Evolutionary conservation across 202 grass and related monocot genomes (phyloP), one percentile per base, ranked within the genome.

Genomic region (Zizania palustris): DNA sequence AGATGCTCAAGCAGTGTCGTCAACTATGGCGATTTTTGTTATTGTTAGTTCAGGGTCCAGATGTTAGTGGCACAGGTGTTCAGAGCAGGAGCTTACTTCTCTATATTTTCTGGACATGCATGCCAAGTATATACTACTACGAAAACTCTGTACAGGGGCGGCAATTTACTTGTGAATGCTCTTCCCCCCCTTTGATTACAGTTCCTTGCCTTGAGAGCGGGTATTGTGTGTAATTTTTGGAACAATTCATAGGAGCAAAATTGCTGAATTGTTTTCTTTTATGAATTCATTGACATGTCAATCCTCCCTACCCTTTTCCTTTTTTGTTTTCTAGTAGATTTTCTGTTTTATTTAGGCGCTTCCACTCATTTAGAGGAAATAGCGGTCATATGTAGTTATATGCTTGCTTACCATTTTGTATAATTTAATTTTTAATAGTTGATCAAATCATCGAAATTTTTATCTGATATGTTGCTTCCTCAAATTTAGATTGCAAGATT

Each of bases 51-150:
- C 55, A 69, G n/a, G 69, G 3, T 80, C 75, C 85, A 80, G 69
- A 88, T 88, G 85, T 75, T 88, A 80, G 69, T 80, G 18, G 21
- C 64, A 45, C 48, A 36, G 63, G 75, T 80, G 58, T 36, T 88
- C 80, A 72, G 85, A 79, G 74, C 85, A 58, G 80, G 75, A 59
- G 63, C 33, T 0, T 65, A 46, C 63, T 5, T 71, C 75, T 63
- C 80, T 83, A 79, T 45, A 57, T 79, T 79, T 74, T 79, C 68
- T 70, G 16, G 22, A 43, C 80, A 59, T 75, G 28, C 63, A 63
- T 63, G 37, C 59, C 57, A 41, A 83, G 67, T 87, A 83, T 73
- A 74, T 55, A 70, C 75, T 55, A 43, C 64, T 71, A 82, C 40
- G 33, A 18, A 71, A 61, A 69, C 54, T 11, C 41, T 54, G 11